phyloP scores from a whole-genome alignment of 2,329 filamentous ascomycete genomes.

The Phialophora macrospora region DNA sequence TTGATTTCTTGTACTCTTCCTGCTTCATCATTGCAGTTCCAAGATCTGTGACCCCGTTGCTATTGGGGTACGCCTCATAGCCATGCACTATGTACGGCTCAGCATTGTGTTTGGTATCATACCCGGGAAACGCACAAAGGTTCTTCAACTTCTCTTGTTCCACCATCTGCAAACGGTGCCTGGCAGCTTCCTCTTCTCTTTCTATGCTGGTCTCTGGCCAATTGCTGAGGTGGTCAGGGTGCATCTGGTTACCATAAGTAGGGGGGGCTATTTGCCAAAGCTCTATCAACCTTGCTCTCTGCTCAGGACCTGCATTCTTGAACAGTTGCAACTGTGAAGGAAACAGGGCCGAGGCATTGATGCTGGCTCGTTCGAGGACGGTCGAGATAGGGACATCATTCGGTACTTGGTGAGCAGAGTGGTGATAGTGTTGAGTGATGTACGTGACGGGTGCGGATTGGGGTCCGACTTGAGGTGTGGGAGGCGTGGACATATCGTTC shows the following conservation, averaged over 20 bases:
- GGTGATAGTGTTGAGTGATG: slow-evolving; percentile 82
- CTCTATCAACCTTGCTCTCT: slow-evolving; percentile 76
- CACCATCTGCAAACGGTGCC: slow-evolving; percentile 62
- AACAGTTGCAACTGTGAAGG: slow-evolving; percentile 79
- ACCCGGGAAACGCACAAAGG: slow-evolving; percentile 27
- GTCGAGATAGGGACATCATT: slow-evolving; percentile 58
- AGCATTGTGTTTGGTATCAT: slow-evolving; percentile 54
- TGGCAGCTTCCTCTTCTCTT: slow-evolving; percentile 61
- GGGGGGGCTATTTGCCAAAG: slow-evolving; percentile 84
- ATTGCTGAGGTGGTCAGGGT: slow-evolving; percentile 62
- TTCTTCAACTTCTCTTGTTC: slow-evolving; percentile 56
- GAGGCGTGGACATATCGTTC: slow-evolving; percentile 43
- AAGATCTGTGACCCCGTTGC: slow-evolving; percentile 61
- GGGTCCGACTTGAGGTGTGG: slow-evolving; percentile 40
- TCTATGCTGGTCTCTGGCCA: slow-evolving; percentile 63
- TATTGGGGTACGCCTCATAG: slow-evolving; percentile 71
- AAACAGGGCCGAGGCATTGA: slow-evolving; percentile 72
- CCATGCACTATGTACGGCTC: slow-evolving; percentile 87
- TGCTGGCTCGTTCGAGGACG: slow-evolving; percentile 59
- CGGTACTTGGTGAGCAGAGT: slow-evolving; percentile 69
- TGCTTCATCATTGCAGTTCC: slow-evolving; percentile 24
- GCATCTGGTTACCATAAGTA: slow-evolving; percentile 59
- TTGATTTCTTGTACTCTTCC: slow-evolving; percentile 44
- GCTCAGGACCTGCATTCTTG: slow-evolving; percentile 71
- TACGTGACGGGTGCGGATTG: slow-evolving; percentile 65